These are phyloP conservation scores for Penicillium argentinense DNA, from an alignment of 495 filamentous ascomycete species.

Conservation along the genomic window DNA sequence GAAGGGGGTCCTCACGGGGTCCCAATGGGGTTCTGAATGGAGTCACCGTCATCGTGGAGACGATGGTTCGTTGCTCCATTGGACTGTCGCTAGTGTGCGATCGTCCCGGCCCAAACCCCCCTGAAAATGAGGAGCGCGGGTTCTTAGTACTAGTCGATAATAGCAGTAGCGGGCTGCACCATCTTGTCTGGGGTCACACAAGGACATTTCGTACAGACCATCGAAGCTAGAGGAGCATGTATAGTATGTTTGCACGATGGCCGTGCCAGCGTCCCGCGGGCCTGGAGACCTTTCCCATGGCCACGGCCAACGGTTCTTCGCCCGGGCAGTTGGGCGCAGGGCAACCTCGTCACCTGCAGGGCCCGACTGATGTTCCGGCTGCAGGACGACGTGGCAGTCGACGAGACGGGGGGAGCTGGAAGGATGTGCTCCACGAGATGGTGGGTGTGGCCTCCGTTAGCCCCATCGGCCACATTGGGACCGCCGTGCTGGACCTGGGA, in stretches of 20 bases:
- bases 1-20: not conserved
- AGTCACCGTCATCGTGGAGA: conserved; percentile 1
- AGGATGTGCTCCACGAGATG: conserved; percentile 7
- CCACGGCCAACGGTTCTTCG: conserved; percentile 1
- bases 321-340: conserved; percentile 1
- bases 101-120: not conserved
- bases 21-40: not conserved
- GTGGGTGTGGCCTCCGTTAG: not conserved
- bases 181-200: too few relatives aligned
- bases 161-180: too few relatives aligned
- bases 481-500: too few relatives aligned
- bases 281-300: not conserved
- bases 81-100: conserved; percentile 3
- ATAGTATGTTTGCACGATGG: too few relatives aligned
- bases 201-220: not conserved
- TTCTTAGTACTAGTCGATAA: too few relatives aligned
- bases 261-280: not conserved
- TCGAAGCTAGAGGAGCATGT: not conserved
- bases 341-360: conserved; percentile 21
- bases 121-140: not conserved
- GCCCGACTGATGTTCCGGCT: conserved; percentile 15
- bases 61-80: conserved; percentile 1
- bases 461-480: not conserved
- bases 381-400: conserved; percentile 27
- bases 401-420: conserved; percentile 5